Evolutionary conservation across 1,284 basidiomycete genomes (phyloP), one percentile per base, ranked within the genome.

Genomic region (Apiotrichum porosum): DNA sequence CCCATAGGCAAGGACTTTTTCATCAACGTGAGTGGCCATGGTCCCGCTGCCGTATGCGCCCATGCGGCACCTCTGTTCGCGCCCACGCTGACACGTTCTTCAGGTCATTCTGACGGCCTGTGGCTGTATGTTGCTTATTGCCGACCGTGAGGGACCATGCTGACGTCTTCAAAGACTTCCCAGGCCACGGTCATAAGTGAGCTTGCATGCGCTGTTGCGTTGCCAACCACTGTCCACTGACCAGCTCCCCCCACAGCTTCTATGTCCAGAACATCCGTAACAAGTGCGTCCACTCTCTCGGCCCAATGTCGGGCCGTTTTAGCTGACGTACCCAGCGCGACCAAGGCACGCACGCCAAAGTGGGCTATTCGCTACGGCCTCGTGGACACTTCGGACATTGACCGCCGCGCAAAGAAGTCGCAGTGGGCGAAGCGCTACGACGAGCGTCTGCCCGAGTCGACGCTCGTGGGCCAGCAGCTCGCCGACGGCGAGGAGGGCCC

Each of bases 261-360:
- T 94, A 93, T 76, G 88, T 93, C 55, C 72, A 95, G 83, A 95
- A 94, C 74, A 84, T 97, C 58, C 80, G 93, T 45, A 97, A 97
- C 76, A 97, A 97, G 62, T 66, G 26, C 44, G 62, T 56, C 26
- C 17, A 10, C 9, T 9, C 15, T 32, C 9, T 13, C 4, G 8
- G 8, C n/a, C 13, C 4, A 26, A n/a, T n/a, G n/a, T n/a, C n/a
- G n/a, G n/a, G n/a, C n/a, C n/a, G n/a, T n/a, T n/a, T n/a, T n/a
- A n/a, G n/a, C 44, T 51, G 32, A 53, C 42, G 3, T 4, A 12
- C 12, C 26, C 49, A 68, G 65, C 78, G 88, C 92, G 77, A 93
- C 83, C 62, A 80, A 86, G 65, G 78, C 81, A 23, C 84, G 93
- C 48, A 95, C 92, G 19, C 93, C 93, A 15, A 91, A 94, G 68